Evolutionary conservation across 2,329 filamentous ascomycete genomes (phyloP).

Genomic region (Thyridium curvatum): DNA sequence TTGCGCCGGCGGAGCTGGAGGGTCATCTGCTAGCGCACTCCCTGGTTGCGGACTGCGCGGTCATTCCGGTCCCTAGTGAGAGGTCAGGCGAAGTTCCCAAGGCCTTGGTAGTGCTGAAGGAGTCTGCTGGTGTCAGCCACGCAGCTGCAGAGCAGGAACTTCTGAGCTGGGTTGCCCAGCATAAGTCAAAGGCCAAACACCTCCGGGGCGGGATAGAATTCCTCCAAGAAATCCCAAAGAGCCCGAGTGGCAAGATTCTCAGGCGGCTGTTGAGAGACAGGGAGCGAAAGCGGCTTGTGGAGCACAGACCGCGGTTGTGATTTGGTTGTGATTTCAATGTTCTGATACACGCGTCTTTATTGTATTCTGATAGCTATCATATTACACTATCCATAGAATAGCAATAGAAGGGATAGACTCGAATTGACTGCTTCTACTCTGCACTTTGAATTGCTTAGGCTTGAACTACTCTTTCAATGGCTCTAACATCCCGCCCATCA

Average conservation of each 20-base stretch:
- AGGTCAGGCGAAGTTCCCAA: conserved; percentile 54
- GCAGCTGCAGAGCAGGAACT: conserved; percentile 38
- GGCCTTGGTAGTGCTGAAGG: conserved; percentile 50
- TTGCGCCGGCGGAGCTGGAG: conserved; percentile 72
- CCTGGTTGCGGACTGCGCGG: conserved; percentile 63
- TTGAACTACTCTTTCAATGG: too few relatives aligned
- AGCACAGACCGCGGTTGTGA: too few relatives aligned
- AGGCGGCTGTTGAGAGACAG: conserved; percentile 57
- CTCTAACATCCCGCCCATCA: too few relatives aligned
- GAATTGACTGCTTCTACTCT: too few relatives aligned
- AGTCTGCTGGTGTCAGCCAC: conserved; percentile 31
- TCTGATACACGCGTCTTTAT: too few relatives aligned
- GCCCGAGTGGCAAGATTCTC: conserved; percentile 59
- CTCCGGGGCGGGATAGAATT: conserved; percentile 48
- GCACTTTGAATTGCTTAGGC: too few relatives aligned
- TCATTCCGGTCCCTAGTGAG: conserved; percentile 60
- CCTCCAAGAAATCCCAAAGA: conserved; percentile 55
- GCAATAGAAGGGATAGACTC: too few relatives aligned
- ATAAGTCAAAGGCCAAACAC: conserved; percentile 54
- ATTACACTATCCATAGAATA: too few relatives aligned
- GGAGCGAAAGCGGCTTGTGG: conserved; percentile 28
- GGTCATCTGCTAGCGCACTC: conserved; percentile 66
- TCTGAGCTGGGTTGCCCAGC: conserved; percentile 44
- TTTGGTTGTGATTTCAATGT: too few relatives aligned
- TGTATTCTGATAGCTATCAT: too few relatives aligned